These are phyloP conservation scores for Aureobasidium melanogenum DNA, from an alignment of 2,329 filamentous ascomycete genomes.

Conservation along the genomic window DNA sequence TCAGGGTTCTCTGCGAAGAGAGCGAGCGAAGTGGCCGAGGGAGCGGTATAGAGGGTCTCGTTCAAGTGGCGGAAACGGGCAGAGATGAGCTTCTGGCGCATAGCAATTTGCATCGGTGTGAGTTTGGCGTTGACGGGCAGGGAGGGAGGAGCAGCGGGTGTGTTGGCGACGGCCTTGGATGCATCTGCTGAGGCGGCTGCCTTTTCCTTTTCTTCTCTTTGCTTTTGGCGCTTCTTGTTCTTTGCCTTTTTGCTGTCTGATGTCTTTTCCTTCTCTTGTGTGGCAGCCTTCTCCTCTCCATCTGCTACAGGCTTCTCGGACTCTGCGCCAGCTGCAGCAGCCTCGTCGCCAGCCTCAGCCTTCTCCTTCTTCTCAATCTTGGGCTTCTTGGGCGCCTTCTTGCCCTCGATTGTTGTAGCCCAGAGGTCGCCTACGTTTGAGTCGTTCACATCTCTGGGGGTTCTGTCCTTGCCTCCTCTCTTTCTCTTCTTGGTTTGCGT, in stretches of 20 bases:
- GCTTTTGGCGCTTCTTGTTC: conserved; percentile 16
- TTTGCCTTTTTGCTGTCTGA: conserved; percentile 20
- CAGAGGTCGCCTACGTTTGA: conserved; percentile 71
- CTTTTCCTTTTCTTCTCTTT: conserved; percentile 12
- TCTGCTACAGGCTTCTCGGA: conserved; percentile 18
- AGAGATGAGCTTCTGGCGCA: conserved; percentile 90
- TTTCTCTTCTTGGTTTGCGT: conserved; percentile 43
- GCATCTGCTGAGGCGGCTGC: conserved; percentile 31
- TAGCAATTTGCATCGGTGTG: conserved; percentile 85
- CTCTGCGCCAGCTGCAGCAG: conserved; percentile 16
- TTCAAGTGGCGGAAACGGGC: conserved; percentile 97
- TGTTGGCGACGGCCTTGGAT: conserved; percentile 18
- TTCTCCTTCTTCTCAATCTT: conserved; percentile 27
- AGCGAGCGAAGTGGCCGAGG: conserved; percentile 71
- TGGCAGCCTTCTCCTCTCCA: conserved; percentile 19
- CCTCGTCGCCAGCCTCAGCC: conserved; percentile 20
- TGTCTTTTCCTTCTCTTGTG: conserved; percentile 26
- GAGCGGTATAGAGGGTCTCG: conserved; percentile 88
- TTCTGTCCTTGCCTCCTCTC: conserved; percentile 29
- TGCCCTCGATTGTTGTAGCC: conserved; percentile 53
- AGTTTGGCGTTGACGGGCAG: conserved; percentile 49
- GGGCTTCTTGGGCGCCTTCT: conserved; percentile 23
- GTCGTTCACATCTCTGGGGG: conserved; percentile 44
- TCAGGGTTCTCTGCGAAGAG: conserved; percentile 81
- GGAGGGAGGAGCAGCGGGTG: conserved; percentile 22